Percentiles rank a stretch among this genome's conserved stretches.
phyloP scores from a whole-genome alignment of 2,329 filamentous ascomycete species.

The Thelonectria discophora region DNA sequence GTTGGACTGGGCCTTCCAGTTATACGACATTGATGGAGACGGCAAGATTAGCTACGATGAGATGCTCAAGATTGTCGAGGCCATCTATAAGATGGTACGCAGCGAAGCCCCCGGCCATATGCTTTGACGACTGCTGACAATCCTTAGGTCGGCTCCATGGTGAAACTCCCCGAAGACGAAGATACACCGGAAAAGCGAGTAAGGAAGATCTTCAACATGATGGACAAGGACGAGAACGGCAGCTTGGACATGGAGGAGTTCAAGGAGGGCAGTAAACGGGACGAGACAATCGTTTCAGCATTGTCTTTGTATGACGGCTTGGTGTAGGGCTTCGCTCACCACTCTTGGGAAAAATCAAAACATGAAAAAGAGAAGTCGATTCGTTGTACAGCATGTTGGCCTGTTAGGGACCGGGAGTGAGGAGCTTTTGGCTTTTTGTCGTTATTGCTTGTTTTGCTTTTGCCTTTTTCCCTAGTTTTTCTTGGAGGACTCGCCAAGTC shows the following conservation, averaged over 20 bases:
- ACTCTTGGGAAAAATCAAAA: slow-evolving; percentile 23
- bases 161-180: slow-evolving; percentile 97
- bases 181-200: slow-evolving; percentile 99
- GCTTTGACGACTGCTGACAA: too few relatives aligned
- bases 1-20: slow-evolving; percentile 98
- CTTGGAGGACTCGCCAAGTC: slow-evolving; percentile 31
- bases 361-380: slow-evolving; percentile 32
- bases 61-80: slow-evolving; percentile 98
- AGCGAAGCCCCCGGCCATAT: too few relatives aligned
- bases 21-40: slow-evolving; percentile 99
- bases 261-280: slow-evolving; percentile 98
- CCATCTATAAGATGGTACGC: slow-evolving; percentile 98
- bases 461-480: slow-evolving; percentile 32
- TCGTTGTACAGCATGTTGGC: slow-evolving; percentile 15
- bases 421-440: slow-evolving; percentile 35
- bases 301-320: slow-evolving; percentile 95
- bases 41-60: slow-evolving; percentile 99
- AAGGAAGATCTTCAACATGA: slow-evolving; percentile 98
- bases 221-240: slow-evolving; percentile 99
- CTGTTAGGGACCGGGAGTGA: slow-evolving; percentile 37
- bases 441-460: slow-evolving; percentile 35
- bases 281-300: slow-evolving; percentile 98
- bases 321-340: slow-evolving; percentile 63
- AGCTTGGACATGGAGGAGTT: slow-evolving; percentile 97
- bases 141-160: slow-evolving; percentile 99